Evolutionary conservation across 1,284 basidiomycete genomes (phyloP).

Genomic region (Fomitopsis pinicola): DNA sequence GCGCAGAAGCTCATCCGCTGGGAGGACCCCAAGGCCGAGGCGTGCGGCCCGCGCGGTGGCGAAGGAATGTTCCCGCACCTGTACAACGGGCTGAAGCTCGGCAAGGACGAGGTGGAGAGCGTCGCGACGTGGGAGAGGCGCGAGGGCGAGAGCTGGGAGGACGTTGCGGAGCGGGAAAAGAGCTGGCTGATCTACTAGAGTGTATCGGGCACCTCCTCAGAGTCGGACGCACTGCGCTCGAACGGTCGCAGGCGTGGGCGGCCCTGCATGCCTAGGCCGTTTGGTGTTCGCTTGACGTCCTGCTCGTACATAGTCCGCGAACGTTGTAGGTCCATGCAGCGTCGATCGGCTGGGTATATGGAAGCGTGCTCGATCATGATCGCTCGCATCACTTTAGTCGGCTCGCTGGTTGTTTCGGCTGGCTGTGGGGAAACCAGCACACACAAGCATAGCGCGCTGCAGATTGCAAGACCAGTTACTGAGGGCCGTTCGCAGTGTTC

Average conservation of each 20-base stretch:
- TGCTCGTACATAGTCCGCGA: background rate
- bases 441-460: background rate
- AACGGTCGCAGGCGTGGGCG: background rate
- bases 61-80: slow-evolving; percentile 39
- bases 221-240: background rate
- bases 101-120: slow-evolving; percentile 25
- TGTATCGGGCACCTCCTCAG: background rate
- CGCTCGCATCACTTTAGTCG: background rate
- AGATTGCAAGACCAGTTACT: background rate
- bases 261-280: background rate
- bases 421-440: background rate
- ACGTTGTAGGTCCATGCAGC: slow-evolving; percentile 1
- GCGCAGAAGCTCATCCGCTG: slow-evolving; percentile 35
- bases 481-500: too few relatives aligned
- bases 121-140: slow-evolving; percentile 19
- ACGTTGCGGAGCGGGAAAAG: slow-evolving; percentile 17
- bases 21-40: slow-evolving; percentile 43
- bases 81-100: slow-evolving; percentile 22
- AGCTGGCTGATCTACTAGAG: slow-evolving; percentile 21
- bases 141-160: slow-evolving; percentile 25
- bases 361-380: background rate
- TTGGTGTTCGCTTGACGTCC: background rate
- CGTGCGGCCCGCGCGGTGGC: slow-evolving; percentile 36
- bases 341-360: background rate
- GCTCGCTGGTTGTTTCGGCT: background rate